phyloP scores from a whole-genome alignment of 768 basidiomycete genomes.

The Lyophyllum decastes region DNA sequence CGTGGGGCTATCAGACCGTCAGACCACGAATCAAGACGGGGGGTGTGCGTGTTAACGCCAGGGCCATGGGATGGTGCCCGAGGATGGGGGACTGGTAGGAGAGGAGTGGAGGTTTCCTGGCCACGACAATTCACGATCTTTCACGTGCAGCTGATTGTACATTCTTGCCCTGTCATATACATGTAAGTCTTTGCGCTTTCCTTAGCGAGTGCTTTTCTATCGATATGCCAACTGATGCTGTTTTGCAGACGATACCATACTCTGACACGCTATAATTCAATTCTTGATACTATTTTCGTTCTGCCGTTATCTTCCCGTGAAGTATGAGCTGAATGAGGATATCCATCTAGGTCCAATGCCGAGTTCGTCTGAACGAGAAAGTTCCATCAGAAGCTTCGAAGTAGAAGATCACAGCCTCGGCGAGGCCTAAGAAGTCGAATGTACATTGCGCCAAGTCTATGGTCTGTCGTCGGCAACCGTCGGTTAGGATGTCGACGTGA shows the following conservation, averaged over 20 bases:
- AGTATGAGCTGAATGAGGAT: neutral
- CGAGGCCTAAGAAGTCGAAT: too few relatives aligned
- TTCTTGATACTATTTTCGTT: neutral
- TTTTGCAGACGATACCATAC: neutral
- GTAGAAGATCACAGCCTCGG: too few relatives aligned
- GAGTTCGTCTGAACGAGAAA: neutral
- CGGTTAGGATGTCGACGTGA: too few relatives aligned
- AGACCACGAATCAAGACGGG: slow-evolving; percentile 19
- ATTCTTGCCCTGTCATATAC: neutral
- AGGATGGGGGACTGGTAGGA: neutral
- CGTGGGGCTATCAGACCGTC: slow-evolving; percentile 34
- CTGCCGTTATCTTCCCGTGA: neutral
- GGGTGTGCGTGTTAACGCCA: slow-evolving; percentile 30
- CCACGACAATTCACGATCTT: neutral
- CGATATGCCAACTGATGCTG: neutral
- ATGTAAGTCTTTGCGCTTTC: neutral
- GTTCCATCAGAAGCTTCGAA: neutral
- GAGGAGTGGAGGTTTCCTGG: neutral
- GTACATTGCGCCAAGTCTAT: too few relatives aligned
- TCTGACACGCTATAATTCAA: neutral
- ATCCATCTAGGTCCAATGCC: neutral
- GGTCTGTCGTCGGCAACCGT: too few relatives aligned
- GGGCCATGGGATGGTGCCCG: neutral
- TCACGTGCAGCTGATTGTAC: neutral
- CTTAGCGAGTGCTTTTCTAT: neutral